Percentiles rank a stretch among this genome's conserved stretches.
phyloP scores from a whole-genome alignment of 1,284 basidiomycete genomes.

The Exobasidium rhododendri region DNA sequence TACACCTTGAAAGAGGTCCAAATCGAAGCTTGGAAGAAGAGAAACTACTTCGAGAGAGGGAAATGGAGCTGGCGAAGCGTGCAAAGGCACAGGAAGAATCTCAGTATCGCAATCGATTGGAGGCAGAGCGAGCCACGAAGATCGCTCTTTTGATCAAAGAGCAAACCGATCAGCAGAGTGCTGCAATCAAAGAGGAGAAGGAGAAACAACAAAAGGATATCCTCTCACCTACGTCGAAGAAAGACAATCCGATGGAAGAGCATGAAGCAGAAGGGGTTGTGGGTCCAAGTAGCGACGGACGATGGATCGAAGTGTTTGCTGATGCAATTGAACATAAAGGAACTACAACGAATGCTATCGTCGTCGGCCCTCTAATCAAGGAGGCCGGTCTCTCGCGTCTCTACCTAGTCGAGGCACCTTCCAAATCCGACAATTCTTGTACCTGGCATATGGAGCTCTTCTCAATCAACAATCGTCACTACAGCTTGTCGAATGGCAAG shows the following conservation, averaged over 20 bases:
- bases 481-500: slow-evolving; percentile 35
- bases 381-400: slow-evolving; percentile 24
- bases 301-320: slow-evolving; percentile 29
- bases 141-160: slow-evolving; percentile 40
- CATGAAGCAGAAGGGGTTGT: not conserved
- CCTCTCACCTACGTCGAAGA: not conserved
- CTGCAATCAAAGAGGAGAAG: slow-evolving; percentile 32
- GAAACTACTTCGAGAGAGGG: slow-evolving; percentile 38
- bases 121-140: slow-evolving; percentile 35
- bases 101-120: slow-evolving; percentile 14
- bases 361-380: slow-evolving; percentile 40
- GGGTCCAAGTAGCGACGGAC: not conserved
- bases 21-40: slow-evolving; percentile 48
- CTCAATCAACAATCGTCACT: slow-evolving; percentile 39
- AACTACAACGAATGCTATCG: slow-evolving; percentile 24
- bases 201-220: slow-evolving; percentile 25
- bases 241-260: not conserved
- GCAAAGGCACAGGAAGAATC: slow-evolving; percentile 5
- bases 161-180: slow-evolving; percentile 36
- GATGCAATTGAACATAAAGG: slow-evolving; percentile 39
- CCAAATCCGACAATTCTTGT: slow-evolving; percentile 22
- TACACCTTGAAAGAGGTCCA: slow-evolving; percentile 17
- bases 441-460: slow-evolving; percentile 43
- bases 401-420: slow-evolving; percentile 29
- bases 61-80: slow-evolving; percentile 28